Base-by-base conservation (phyloP, 2,329 filamentous ascomycete species). In the Cladosporium sp. region DNA sequence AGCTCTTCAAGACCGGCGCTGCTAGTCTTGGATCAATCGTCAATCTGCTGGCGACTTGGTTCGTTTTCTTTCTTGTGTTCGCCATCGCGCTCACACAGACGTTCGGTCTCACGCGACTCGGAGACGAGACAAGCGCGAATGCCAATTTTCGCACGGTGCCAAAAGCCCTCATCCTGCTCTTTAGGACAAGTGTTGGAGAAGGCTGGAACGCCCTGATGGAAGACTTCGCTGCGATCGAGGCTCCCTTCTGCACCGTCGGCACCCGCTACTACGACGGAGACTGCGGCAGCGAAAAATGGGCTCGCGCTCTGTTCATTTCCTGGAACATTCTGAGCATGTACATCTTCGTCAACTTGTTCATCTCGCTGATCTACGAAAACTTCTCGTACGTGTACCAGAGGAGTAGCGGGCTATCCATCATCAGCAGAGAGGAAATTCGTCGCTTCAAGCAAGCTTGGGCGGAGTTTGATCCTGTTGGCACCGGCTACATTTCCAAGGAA, bases 271-370 rank as follows among this genome's bases (percentile, higher is more conserved):
- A 90, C 63, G 75, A 87, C 40, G 93, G 89, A 63, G 95, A 98
- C 71, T 98, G 93, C 65, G 93, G 93, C 54, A 95, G 92, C 72
- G 81, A 84, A 46, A 80, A 83, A 37, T 98, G 93, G 90, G 90
- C 93, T 7, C 80, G 90, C 48, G 82, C 84, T 33, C 77, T 98
- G 9, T 98, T 98, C 74, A 90, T 97, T 54, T 83, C 86, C 4
- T 98, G 93, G 93, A 98, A 98, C 74, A 92, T 98, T 63, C 80
- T 98, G 71, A 97, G 92, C 86, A 98, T 98, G 93, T 98, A 98
- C 73, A 95, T 98, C 64, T 98, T 98, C 65, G 92, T 97, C 66
- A 96, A 92, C 66, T 75, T 98, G 66, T 98, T 98, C 70, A 92
- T 98, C 54, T 98, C 93, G 45, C 83, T 98, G 68, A 98, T 98